Conservation (phyloP, 2,329 filamentous ascomycete genomes). For the Neoarthrinium moseri region DNA sequence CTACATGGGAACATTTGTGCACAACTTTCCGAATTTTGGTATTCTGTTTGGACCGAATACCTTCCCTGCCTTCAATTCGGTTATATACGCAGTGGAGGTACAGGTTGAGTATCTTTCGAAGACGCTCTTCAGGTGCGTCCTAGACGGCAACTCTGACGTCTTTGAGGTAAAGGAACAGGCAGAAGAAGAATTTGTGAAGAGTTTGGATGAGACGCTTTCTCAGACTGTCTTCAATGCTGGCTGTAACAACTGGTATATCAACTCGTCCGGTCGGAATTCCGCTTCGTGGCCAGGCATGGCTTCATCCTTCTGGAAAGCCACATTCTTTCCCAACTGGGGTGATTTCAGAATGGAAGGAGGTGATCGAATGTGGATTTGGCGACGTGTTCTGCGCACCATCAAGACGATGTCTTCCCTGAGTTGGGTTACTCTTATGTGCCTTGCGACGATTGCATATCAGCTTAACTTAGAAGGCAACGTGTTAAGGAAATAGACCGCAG, state of each 20-base stretch:
- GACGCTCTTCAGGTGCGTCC: conserved; percentile 23
- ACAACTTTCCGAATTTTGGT: conserved; percentile 29
- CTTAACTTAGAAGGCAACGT: no score
- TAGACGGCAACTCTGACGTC: conserved; percentile 28
- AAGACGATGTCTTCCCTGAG: no score
- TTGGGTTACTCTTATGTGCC: no score
- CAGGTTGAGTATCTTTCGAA: conserved; percentile 27
- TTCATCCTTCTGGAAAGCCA: conserved; percentile 26
- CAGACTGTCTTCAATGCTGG: conserved; percentile 33
- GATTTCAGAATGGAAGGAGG: conserved; percentile 11
- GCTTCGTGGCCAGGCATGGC: conserved; percentile 35
- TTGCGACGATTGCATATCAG: no score
- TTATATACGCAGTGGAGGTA: conserved; percentile 21
- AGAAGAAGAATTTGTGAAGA: conserved; percentile 28
- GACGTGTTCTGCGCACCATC: no score
- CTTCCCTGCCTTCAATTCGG: conserved; percentile 25
- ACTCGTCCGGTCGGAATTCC: conserved; percentile 32
- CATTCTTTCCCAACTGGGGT: conserved; percentile 20
- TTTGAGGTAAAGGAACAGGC: conserved; percentile 33
- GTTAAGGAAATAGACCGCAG: no score
- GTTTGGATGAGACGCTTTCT: conserved; percentile 28
- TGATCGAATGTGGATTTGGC: not conserved
- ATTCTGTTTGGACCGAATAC: conserved; percentile 27
- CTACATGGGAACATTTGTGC: conserved; percentile 27
- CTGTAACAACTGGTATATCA: conserved; percentile 42